Evolutionary conservation across 148 eudicot species (phyloP), one percentile per base, ranked within the genome.

Genomic region (Dysphania ambrosioides): DNA sequence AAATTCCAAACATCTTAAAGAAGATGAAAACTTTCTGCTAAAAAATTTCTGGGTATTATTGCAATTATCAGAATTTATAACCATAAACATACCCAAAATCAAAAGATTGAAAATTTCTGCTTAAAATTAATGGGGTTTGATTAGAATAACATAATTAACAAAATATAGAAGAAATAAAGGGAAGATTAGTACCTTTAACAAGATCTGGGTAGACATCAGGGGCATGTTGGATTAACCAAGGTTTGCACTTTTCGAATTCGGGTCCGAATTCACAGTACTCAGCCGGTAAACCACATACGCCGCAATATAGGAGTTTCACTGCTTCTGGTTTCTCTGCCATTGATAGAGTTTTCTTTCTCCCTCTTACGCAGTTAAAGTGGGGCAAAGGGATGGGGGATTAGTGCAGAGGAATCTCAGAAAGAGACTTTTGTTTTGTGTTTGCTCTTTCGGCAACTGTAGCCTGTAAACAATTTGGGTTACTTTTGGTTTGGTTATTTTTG

Each of bases 231-330:
- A 93, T 91, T 72, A 93, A 74, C 98, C 97, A 91, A 29, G 97
- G 98, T 79, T 93, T 93, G 85, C 98, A 93, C 75, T 83, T 88
- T 21, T 88, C 95, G 76, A 93, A 93, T 41, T 93, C 97, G 71
- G 97, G 86, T 1, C 98, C 98, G 73, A 93, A 93, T 77, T 93
- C 98, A 76, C 97, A 93, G 78, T 91, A 93, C 82, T 93, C 98
- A 1, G 97, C 86, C 1, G 97, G 96, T 68, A 93, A 85, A 11
- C 93, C 90, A 70, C 98, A 91, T 0, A 88, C 87, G 1, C 90
- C 95, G 56, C 98, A 91, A 84, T 93, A 91, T n/a, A 86, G 24
- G 6, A 93, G 95, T 42, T 77, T 72, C 63, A 89, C 86, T 0
- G 95, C 78, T 71, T 89, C 90, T 57, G 86, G 88, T 68, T 93